Base-by-base conservation (phyloP, 2,329 filamentous ascomycete genomes). In the Diplodia intermedia region DNA sequence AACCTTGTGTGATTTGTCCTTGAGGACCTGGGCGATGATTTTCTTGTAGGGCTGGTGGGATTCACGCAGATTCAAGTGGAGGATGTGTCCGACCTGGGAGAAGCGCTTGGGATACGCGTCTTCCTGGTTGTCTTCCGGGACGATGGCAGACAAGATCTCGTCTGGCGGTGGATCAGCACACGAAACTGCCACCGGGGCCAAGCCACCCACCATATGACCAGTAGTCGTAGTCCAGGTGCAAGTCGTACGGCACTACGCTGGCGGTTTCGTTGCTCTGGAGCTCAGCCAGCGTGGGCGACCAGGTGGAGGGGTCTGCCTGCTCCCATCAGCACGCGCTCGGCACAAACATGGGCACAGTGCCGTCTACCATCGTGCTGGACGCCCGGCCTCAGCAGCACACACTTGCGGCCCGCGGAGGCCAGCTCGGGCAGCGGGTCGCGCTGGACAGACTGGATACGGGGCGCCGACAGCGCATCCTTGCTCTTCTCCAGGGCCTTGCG, bases 1-100 rank as follows among this genome's bases (percentile, higher is more conserved):
- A 69, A 97, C 88, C 55, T 82, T 82, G 79, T 97, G 97, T 2
- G 52, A 53, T 82, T 99, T 99, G 82, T 98, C 95, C 65, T 93
- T 82, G 23, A 99, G 83, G 2, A 98, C 89, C 74, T 94, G 84
- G 0, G 91, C 95, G 61, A 98, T 94, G 52, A 98, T 78, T 71
- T 90, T 79, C 79, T 95, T 97, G 83, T 96, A 97, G 0, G 91
- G 92, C 12, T 93, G 82, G 75, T 93, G 97, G 71, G 89, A 86
- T 23, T 91, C 89, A 62, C 92, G 89, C 38, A 99, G 88, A 79
- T 99, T 99, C 69, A 99, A 83, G 76, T 99, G 95, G 50, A 93
- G 87, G 62, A 98, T 89, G 74, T 98, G 94, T 23, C 95, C 94
- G 43, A 94, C 93, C 43, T 90, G 89, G 68, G 93, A 93, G 82